These are phyloP conservation scores for Sporothrix brunneoviolacea DNA, from an alignment of 2,329 filamentous ascomycete genomes.

Conservation along the genomic window DNA sequence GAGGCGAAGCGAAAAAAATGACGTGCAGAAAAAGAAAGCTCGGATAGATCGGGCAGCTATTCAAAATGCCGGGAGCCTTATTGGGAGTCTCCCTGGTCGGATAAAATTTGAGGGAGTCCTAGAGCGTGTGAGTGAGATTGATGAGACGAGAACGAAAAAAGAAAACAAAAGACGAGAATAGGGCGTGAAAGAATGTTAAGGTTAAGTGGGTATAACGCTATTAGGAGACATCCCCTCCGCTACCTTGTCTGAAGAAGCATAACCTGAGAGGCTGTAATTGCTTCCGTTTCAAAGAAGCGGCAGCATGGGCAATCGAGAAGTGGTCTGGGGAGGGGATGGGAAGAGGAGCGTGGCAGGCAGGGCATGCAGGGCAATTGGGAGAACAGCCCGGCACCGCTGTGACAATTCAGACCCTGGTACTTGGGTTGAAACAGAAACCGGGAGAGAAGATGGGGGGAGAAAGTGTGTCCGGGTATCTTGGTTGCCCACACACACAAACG, in stretches of 20 bases:
- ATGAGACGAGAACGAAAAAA: not conserved
- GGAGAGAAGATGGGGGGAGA: not conserved
- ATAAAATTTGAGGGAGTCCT: too few relatives aligned
- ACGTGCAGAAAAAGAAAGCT: too few relatives aligned
- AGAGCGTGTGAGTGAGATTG: not conserved
- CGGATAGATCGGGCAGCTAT: too few relatives aligned
- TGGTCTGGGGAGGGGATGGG: not conserved
- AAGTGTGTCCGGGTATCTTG: not conserved
- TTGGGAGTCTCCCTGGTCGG: too few relatives aligned
- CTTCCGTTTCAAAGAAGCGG: not conserved
- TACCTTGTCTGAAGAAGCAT: too few relatives aligned
- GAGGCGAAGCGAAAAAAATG: too few relatives aligned
- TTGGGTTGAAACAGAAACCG: conserved; percentile 1
- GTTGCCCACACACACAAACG: not conserved
- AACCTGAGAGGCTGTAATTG: not conserved
- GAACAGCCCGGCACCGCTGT: too few relatives aligned
- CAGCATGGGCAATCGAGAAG: not conserved
- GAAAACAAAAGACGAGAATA: too few relatives aligned
- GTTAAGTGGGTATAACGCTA: too few relatives aligned
- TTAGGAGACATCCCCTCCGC: too few relatives aligned
- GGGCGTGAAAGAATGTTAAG: too few relatives aligned
- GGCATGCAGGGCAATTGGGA: not conserved
- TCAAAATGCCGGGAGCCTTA: too few relatives aligned
- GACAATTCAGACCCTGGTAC: not conserved
- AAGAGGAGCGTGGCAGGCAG: not conserved